A percentile compares a stretch with the other conserved stretches of the same genome.
Evolutionary conservation across 225 moss, liverwort and hornwort species (phyloP).

Genomic region (Climacium dendroides): DNA sequence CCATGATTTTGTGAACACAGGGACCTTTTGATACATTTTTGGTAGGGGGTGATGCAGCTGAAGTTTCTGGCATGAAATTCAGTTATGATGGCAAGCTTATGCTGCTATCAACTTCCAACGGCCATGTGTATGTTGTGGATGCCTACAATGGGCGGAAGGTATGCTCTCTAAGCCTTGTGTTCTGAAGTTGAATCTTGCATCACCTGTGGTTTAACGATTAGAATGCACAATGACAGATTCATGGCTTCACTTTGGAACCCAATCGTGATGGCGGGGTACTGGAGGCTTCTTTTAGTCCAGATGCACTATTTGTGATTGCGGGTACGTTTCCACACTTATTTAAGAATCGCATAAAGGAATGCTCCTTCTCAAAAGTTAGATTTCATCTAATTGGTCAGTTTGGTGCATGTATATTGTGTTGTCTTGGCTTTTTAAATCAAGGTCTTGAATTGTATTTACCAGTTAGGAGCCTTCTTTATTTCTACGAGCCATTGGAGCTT

Average conservation of each 20-base stretch:
- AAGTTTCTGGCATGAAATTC: conserved; percentile 93
- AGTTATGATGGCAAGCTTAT: conserved; percentile 93
- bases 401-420: neutral
- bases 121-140: conserved; percentile 78
- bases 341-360: neutral
- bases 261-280: conserved; percentile 71
- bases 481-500: neutral
- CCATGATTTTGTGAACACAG: conserved; percentile 22
- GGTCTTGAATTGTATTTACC: neutral
- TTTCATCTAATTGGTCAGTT: neutral
- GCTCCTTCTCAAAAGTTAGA: neutral
- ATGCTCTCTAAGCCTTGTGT: neutral
- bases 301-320: conserved; percentile 88
- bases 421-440: neutral
- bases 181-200: neutral
- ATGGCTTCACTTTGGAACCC: conserved; percentile 76
- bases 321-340: conserved; percentile 16
- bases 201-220: neutral
- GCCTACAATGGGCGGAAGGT: conserved; percentile 94
- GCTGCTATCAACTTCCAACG: conserved; percentile 81
- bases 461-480: neutral
- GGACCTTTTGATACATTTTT: conserved; percentile 95
- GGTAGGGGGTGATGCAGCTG: conserved; percentile 78
- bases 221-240: conserved; percentile 36
- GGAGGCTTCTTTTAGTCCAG: conserved; percentile 98